These are phyloP conservation scores for Acanthamoeba lenticulata DNA, from an alignment of 208 protist species.

Conservation along the genomic window DNA sequence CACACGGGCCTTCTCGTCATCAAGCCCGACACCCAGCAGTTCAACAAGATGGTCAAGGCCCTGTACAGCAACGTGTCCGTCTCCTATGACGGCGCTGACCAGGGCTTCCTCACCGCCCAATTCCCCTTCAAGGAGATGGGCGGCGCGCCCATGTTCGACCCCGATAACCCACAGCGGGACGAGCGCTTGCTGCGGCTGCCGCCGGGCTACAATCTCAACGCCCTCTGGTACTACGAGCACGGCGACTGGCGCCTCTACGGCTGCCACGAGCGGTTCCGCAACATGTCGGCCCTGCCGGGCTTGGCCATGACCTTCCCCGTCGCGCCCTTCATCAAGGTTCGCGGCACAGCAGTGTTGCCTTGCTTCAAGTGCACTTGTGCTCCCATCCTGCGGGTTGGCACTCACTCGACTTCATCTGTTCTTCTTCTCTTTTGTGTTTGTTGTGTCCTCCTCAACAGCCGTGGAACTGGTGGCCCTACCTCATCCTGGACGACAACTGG, in stretches of 20 bases:
- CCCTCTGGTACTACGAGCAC: constrained; percentile 61
- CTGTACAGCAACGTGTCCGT: not conserved
- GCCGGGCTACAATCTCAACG: constrained; percentile 61
- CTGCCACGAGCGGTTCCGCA: not conserved
- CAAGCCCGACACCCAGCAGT: constrained; percentile 35
- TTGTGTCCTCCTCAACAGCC: not conserved
- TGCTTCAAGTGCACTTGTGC: too few species aligned
- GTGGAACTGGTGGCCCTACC: constrained; percentile 73
- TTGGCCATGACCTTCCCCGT: constrained; percentile 53
- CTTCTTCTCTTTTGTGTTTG: not conserved
- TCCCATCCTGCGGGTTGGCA: not conserved
- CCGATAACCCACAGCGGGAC: not conserved
- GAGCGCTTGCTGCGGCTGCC: constrained; percentile 40
- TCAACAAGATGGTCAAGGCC: constrained; percentile 20
- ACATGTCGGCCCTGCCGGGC: not conserved
- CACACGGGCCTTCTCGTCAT: constrained; percentile 78
- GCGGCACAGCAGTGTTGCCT: too few species aligned
- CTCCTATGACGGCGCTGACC: constrained; percentile 51
- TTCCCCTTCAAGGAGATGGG: constrained; percentile 34
- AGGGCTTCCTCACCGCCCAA: constrained; percentile 62
- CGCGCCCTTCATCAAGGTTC: constrained; percentile 54
- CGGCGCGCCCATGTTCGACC: constrained; percentile 28
- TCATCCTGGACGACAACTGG: constrained; percentile 69
- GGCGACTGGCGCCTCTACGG: constrained; percentile 41
- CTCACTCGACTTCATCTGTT: not conserved